These are phyloP conservation scores for Colletotrichum liriopes DNA, from an alignment of 2,329 filamentous ascomycete genomes.

Conservation along the genomic window DNA sequence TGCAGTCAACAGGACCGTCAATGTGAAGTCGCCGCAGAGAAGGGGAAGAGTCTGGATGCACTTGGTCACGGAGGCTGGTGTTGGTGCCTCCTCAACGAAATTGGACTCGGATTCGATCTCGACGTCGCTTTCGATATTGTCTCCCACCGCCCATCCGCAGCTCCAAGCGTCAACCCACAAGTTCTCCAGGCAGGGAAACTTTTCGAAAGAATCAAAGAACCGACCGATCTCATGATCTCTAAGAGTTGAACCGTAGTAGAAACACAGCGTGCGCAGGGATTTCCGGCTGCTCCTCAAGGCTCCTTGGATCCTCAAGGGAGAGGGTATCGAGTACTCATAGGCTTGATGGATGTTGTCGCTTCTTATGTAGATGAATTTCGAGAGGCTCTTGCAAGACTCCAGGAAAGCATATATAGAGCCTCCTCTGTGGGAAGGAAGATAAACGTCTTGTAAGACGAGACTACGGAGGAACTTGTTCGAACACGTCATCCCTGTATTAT, in stretches of 20 bases:
- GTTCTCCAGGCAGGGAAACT: not conserved
- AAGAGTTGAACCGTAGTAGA: not conserved
- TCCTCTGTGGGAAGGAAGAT: not conserved
- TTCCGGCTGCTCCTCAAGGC: not conserved
- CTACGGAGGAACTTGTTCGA: not conserved
- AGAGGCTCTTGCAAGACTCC: not conserved
- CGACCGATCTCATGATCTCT: not conserved
- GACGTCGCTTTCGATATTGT: not conserved
- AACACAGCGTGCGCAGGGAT: not conserved
- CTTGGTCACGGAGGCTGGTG: not conserved
- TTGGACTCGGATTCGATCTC: not conserved
- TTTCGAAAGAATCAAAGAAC: not conserved
- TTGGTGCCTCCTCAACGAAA: not conserved
- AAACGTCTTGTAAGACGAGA: not conserved
- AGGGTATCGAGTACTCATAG: not conserved
- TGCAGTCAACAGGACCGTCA: not conserved
- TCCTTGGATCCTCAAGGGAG: fast-evolving
- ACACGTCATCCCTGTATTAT: fast-evolving
- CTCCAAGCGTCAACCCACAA: not conserved
- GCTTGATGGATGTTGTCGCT: not conserved
- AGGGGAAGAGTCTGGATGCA: not conserved
- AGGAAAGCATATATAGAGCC: not conserved
- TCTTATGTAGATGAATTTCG: not conserved
- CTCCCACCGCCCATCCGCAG: not conserved
- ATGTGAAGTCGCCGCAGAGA: not conserved